Base-by-base conservation (phyloP, 306 rosid genomes). In the Dalbergia cochinchinensis region DNA sequence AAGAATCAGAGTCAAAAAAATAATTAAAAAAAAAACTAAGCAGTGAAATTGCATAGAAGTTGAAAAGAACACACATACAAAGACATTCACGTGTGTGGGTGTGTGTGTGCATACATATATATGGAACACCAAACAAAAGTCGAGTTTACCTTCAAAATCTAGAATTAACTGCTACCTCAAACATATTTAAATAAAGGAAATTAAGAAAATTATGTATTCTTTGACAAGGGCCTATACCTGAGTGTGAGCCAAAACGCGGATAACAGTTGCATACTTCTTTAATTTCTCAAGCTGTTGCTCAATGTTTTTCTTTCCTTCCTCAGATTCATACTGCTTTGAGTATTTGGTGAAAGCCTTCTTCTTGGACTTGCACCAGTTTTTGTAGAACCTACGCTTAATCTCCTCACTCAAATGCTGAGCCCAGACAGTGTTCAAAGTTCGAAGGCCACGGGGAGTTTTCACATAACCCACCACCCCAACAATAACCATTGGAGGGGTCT, bases 351-450 rank as follows among this genome's bases (percentile, higher is more conserved):
- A 93, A 18, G 96, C 97, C 91, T 87, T 93, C 96, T 93, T 89
- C 92, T 93, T 93, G 58, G 97, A 93, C 88, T 91, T 93, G 91
- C 90, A 85, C 96, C 94, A 93, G 71, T 93, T 93, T 88, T 93
- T 91, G 41, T 93, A 93, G 80, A 93, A 93, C 82, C 96, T 85
- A 50, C 97, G 84, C 87, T 77, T 93, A 3, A 93, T 47, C 76
- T 93, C 97, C 81, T 93, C 96, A 37, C 92, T 91, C 78, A 93
- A 80, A 82, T 93, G 97, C 90, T 93, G 97, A 48, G 96, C 86
- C 97, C 97, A 93, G 0, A 93, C 97, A 50, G 96, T 89, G 82
- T 87, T 80, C 90, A 93, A 33, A 1, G 96, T 77, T 0, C 96
- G 90, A n/a, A 93, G 94, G n/a, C 97, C 97, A 11, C 96, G 91